Evolutionary conservation across 106 monocot species (phyloP).

Genomic region (Phalaenopsis aphrodite): DNA sequence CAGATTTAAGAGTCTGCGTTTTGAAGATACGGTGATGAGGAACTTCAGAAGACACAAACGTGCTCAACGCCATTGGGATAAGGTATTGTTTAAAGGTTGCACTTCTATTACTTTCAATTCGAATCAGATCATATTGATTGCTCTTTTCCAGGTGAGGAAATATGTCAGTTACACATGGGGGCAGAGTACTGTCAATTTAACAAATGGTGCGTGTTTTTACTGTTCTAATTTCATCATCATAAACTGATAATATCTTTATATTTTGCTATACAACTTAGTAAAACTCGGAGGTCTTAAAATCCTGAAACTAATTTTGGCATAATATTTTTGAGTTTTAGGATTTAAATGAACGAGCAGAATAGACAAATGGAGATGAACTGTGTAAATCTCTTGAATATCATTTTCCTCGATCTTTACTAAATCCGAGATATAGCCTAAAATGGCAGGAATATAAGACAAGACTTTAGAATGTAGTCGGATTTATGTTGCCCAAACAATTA

Average conservation of each 20-base stretch:
- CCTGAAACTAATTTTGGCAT: no score
- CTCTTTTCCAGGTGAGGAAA: slow-evolving; percentile 48
- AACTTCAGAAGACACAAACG: slow-evolving; percentile 35
- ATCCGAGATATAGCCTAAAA: no score
- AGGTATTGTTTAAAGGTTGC: slow-evolving; percentile 20
- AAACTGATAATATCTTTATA: slow-evolving; percentile 3
- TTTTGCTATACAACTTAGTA: slow-evolving; percentile 7
- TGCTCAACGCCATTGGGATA: slow-evolving; percentile 68
- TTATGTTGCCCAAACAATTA: no score
- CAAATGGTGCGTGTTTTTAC: slow-evolving; percentile 14
- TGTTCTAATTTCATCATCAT: background rate
- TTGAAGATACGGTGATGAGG: slow-evolving; percentile 50
- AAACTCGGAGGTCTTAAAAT: no score
- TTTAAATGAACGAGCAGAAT: no score
- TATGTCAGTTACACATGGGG: slow-evolving; percentile 86
- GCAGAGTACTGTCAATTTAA: slow-evolving; percentile 37
- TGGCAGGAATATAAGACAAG: no score
- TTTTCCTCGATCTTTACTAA: no score
- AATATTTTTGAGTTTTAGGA: no score
- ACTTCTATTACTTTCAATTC: background rate
- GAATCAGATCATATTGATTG: slow-evolving; percentile 1
- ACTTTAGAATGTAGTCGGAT: no score
- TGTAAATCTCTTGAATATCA: no score
- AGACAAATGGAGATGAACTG: no score
- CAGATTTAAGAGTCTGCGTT: slow-evolving; percentile 56